phyloP scores from a whole-genome alignment of 2,329 filamentous ascomycete species.

The Aspergillus luchuensis region DNA sequence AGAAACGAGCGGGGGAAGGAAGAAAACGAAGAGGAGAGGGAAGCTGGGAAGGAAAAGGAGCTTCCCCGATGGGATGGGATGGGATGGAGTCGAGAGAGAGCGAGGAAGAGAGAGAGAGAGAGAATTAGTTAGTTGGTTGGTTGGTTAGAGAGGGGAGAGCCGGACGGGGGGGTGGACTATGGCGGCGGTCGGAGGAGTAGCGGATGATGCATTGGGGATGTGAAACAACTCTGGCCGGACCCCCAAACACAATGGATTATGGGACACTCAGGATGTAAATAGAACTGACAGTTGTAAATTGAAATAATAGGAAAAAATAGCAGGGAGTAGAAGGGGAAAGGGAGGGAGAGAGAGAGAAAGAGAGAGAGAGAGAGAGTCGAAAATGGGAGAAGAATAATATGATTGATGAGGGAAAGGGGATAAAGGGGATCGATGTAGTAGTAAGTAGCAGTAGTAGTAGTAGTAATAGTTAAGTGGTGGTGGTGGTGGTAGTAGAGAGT shows the following conservation, averaged over 20 bases:
- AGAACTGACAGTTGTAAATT: slow-evolving; percentile 13
- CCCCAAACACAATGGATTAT: background rate
- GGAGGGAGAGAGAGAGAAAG: background rate
- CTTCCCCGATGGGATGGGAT: background rate
- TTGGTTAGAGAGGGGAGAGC: slow-evolving; percentile 3
- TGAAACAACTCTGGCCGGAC: slow-evolving; percentile 1
- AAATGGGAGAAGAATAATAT: too few species aligned
- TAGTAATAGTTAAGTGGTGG: background rate
- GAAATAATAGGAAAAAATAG: slow-evolving; percentile 13
- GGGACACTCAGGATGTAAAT: slow-evolving; percentile 6
- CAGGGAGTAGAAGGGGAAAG: slow-evolving; percentile 7
- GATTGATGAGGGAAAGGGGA: background rate
- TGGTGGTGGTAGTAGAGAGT: background rate
- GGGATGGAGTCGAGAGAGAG: slow-evolving; percentile 3
- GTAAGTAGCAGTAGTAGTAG: too few species aligned
- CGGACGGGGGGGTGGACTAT: slow-evolving; percentile 28
- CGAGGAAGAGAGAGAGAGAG: background rate
- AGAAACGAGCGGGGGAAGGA: background rate
- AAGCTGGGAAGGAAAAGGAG: background rate
- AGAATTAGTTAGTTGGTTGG: background rate
- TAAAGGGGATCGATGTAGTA: too few species aligned
- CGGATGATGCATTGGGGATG: slow-evolving; percentile 31
- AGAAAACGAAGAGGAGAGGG: background rate
- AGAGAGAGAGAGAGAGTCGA: background rate
- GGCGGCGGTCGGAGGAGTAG: slow-evolving; percentile 34